Evolutionary conservation across 192 early-diverging fungal genomes (phyloP).

Genomic region (Gonapodya prolifera): DNA sequence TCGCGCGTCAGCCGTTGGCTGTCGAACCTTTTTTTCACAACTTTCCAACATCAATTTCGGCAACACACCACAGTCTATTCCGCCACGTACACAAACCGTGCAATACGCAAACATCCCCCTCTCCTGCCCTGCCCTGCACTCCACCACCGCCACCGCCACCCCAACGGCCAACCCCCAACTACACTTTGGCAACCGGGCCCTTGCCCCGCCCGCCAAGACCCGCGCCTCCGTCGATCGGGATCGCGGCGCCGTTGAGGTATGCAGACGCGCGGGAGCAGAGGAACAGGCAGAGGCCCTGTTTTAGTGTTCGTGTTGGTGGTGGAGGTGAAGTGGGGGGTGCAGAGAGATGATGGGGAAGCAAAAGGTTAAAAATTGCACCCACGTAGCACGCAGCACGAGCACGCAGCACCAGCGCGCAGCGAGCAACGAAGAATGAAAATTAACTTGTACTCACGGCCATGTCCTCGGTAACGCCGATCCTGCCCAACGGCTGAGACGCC

Average conservation of each 20-base stretch:
- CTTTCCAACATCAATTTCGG: too few species aligned
- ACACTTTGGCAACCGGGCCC: neutral
- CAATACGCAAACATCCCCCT: too few species aligned
- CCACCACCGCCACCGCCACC: too few species aligned
- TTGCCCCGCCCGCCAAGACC: neutral
- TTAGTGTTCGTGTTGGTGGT: slow-evolving; percentile 53
- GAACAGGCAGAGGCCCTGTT: slow-evolving; percentile 81
- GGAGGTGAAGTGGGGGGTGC: slow-evolving; percentile 38
- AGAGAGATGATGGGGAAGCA: slow-evolving; percentile 44
- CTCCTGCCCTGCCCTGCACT: too few species aligned
- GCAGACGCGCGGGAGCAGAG: slow-evolving; percentile 58
- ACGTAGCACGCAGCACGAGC: too few species aligned
- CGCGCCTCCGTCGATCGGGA: slow-evolving; percentile 72
- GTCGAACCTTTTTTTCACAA: too few species aligned
- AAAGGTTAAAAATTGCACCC: neutral
- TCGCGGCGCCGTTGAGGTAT: slow-evolving; percentile 70
- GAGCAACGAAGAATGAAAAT: neutral
- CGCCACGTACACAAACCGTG: too few species aligned
- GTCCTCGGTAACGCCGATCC: slow-evolving; percentile 7
- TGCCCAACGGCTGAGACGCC: neutral
- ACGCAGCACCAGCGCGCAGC: too few species aligned
- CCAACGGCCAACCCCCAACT: too few species aligned
- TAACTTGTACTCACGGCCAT: slow-evolving; percentile 8
- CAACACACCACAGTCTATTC: too few species aligned
- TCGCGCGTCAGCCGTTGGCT: too few species aligned